Base-by-base conservation (phyloP, 2,329 filamentous ascomycete species). In the Nemania sp. region DNA sequence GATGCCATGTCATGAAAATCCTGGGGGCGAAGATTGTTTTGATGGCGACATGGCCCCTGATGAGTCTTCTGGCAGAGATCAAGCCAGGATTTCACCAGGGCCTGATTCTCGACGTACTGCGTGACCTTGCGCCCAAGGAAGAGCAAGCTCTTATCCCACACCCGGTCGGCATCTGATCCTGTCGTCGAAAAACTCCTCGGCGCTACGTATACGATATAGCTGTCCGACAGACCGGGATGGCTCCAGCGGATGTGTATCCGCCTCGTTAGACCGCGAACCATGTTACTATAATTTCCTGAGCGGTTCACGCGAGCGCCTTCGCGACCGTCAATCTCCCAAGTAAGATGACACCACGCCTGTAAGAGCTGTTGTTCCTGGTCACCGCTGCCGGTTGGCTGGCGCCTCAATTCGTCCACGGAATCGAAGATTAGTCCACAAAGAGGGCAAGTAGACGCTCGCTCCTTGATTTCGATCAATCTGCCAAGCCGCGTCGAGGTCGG, bases 181-280 rank as follows among this genome's bases (percentile, higher is more conserved):
- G n/a, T n/a, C n/a, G n/a, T n/a, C n/a, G n/a, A n/a, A n/a, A n/a
- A n/a, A n/a, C n/a, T n/a, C n/a, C n/a, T n/a, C n/a, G n/a, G n/a
- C n/a, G n/a, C n/a, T n/a, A 52, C 45, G 49, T 38, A 51, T 24
- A 60, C 13, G 13, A 52, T 51, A 29, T 60, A 60, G 45, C 45
- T 41, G 45, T 60, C 45, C 15, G 57, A 52, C 11, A 60, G 27
- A 41, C 6, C 18, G 29, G 57, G 29, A 60, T 60, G 29, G 10
- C 20, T 60, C 57, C 45, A 60, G 41, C 45, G 45, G 45, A 60
- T 41, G 29, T 60, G 45, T 22, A 60, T 60, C 20, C 57, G 57
- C 45, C 45, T 51, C 7, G 57, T 60, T 43, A 38, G 45, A 41
- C 45, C 45, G 13, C 57, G 57, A n/a, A 49, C 43, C 26, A 38